phyloP scores from a whole-genome alignment of 352 stramenopile genomes.

The Phytophthora rubi region DNA sequence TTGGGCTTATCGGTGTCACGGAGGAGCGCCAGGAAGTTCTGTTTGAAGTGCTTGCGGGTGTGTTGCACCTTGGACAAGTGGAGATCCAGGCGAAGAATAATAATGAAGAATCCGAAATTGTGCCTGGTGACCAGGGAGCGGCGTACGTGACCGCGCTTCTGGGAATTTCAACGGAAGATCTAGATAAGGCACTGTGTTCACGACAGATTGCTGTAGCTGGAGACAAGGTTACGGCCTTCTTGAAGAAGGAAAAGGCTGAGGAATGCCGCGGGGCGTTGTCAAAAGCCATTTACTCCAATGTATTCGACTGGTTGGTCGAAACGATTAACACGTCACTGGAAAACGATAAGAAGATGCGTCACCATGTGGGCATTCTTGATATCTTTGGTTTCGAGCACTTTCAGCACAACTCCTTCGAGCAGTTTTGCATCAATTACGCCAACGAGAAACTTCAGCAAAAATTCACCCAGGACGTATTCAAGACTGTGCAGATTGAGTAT shows the following conservation, averaged over 20 bases:
- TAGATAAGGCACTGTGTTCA: slow-evolving; percentile 78
- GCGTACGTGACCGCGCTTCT: slow-evolving; percentile 59
- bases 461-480: slow-evolving; percentile 92
- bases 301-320: slow-evolving; percentile 97
- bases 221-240: slow-evolving; percentile 73
- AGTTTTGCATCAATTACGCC: slow-evolving; percentile 94
- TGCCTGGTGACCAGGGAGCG: slow-evolving; percentile 39
- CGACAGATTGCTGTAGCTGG: slow-evolving; percentile 82
- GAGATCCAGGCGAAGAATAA: slow-evolving; percentile 84
- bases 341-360: slow-evolving; percentile 56
- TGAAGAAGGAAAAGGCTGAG: slow-evolving; percentile 88
- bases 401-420: slow-evolving; percentile 94
- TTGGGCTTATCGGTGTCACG: slow-evolving; percentile 70
- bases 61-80: slow-evolving; percentile 97
- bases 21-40: slow-evolving; percentile 60
- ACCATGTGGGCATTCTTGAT: slow-evolving; percentile 92
- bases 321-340: slow-evolving; percentile 82
- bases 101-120: slow-evolving; percentile 76
- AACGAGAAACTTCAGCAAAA: slow-evolving; percentile 95
- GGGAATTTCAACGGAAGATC: slow-evolving; percentile 51
- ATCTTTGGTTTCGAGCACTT: slow-evolving; percentile 97
- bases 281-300: slow-evolving; percentile 95
- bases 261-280: slow-evolving; percentile 95
- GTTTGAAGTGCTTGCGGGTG: slow-evolving; percentile 85
- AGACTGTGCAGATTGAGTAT: slow-evolving; percentile 91